Evolutionary conservation across 192 early-diverging fungal genomes (phyloP).

Genomic region (Coemansia sp.): DNA sequence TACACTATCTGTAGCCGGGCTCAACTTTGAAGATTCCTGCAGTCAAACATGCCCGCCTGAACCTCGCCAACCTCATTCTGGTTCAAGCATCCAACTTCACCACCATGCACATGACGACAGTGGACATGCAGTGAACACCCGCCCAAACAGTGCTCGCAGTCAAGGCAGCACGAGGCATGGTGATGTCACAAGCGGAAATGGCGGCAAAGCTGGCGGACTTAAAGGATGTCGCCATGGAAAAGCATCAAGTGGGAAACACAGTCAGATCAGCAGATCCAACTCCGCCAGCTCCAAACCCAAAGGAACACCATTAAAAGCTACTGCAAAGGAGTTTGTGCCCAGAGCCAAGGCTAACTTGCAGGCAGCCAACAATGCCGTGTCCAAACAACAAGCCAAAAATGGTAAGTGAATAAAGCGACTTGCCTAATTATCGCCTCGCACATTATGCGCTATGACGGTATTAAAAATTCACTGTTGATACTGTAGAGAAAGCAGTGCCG

Average conservation of each 20-base stretch:
- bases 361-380: too few species aligned
- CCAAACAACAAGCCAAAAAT: too few species aligned
- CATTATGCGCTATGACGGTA: slow-evolving; percentile 2
- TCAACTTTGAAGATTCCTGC: slow-evolving; percentile 4
- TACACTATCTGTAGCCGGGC: slow-evolving; percentile 10
- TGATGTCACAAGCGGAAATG: background rate
- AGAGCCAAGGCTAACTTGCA: too few species aligned
- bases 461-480: background rate
- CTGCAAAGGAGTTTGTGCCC: too few species aligned
- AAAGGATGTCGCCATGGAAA: slow-evolving; percentile 1
- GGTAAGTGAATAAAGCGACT: too few species aligned
- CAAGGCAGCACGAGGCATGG: background rate
- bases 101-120: background rate
- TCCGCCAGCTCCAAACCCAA: background rate
- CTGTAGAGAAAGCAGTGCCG: slow-evolving; percentile 1
- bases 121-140: background rate
- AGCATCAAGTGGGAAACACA: background rate
- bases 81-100: background rate
- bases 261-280: background rate
- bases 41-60: slow-evolving; percentile 5
- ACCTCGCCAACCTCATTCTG: background rate
- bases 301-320: too few species aligned
- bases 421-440: too few species aligned
- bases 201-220: background rate
- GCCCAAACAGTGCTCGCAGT: slow-evolving; percentile 10